Base-by-base conservation (phyloP, 1,284 basidiomycete genomes). In the Microbotryum lychnidis-dioicae region DNA sequence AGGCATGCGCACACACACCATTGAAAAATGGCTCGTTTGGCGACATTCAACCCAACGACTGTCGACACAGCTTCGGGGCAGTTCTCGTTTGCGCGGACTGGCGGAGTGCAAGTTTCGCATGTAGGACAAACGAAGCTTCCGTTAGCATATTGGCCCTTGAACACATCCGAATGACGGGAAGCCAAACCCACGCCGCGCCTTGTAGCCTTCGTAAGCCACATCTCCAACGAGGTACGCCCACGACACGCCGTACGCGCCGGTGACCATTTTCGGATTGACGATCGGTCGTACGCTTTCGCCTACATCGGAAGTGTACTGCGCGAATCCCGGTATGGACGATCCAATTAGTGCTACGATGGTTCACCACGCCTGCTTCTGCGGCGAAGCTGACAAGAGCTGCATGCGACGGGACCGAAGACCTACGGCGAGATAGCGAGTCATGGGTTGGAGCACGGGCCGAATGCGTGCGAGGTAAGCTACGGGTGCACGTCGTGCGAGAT, bases 201-300 rank as follows among this genome's bases (percentile, higher is more conserved):
- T 92, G 79, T 91, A 96, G 5, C 89, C 84, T 72, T 93, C 91
- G 75, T 91, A 94, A n/a, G 82, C 80, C 47, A 94, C 90, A 72
- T 96, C 92, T 54, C 88, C 89, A 70, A 73, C 73, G 37, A 79
- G 73, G 70, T 81, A 75, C 10, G 66, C 45, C 71, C 71, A 73
- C 20, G 66, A 69, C 44, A 73, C 54, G 9, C 67, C 70, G 75
- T 94, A 94, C 5, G 89, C 88, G 37, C 85, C 85, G 3, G 81
- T 82, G n/a, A 91, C 90, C 16, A 89, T 70, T 69, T 78, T 81
- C 0, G 90, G 88, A 20, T 83, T 82, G 4, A 93, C 87, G 46
- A 94, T 82, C 2, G 91, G 91, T 33, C 91, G 81, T 76, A 96
- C 92, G 0, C 91, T 89, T 76, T 96, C 92, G 61, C 92, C 92